Evolutionary conservation across 371 early-diverging fungal genomes (phyloP), one percentile per base, ranked within the genome.

Genomic region (Mucor plumbeus): DNA sequence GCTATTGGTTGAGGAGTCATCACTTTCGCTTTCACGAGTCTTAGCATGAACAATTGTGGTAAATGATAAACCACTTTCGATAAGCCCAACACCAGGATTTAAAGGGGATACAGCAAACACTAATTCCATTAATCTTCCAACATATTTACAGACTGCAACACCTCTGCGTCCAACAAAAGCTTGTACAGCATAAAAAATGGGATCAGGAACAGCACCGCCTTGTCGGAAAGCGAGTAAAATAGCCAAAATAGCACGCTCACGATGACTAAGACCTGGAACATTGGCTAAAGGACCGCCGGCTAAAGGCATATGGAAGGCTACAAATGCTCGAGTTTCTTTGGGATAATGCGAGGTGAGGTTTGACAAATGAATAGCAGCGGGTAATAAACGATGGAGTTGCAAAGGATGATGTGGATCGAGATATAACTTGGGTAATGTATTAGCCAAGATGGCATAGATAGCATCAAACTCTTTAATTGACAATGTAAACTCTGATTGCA

Each of bases 311-410:
- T 87, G 85, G 63, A 87, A 87, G 1, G 87, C 82, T 0, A 84
- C 81, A 58, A 85, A 81, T 1, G 87, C 86, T 15, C 89, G 72
- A 0, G 89, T 80, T 66, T 89, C 89, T 64, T 87, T 87, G 26
- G 87, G 86, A 63, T 85, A 73, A 55, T 86, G 82, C 8, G 85
- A 80, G 8, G 83, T 83, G 15, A 87, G 61, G 62, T 87, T 85
- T 35, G 88, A 77, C 15, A 87, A 71, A 70, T 83, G 69, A 39
- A 89, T 80, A 39, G 85, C 75, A 19, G 82, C 75, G 0, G 88
- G 87, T 2, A 89, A 61, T 39, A 89, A 59, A 6, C 89, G 82
- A 21, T 82, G 75, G 5, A 89, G 69, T 36, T 76, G 80, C 3
- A 74, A 64, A n/a, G 69, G 80, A 40, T 70, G 81, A 7, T 53